Conservation (phyloP, 306 rosid genomes). For the Dryas alaskensis region DNA sequence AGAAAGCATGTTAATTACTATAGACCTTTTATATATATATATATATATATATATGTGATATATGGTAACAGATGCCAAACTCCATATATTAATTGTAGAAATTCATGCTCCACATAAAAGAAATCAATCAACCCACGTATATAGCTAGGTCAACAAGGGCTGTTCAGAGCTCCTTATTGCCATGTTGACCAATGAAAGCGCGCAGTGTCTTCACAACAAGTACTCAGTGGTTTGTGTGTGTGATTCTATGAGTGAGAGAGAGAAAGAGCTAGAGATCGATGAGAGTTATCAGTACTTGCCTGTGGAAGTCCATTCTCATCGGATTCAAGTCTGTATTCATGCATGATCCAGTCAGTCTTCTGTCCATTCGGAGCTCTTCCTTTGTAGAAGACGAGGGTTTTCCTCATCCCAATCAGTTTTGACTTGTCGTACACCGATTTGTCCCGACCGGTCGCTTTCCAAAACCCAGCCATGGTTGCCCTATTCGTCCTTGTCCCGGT, state of each 20-base stretch:
- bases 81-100: not conserved
- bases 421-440: constrained; percentile 74
- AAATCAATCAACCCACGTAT: constrained; percentile 2
- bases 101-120: not conserved
- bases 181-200: not conserved
- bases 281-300: constrained; percentile 39
- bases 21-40: not conserved
- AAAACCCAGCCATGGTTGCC: constrained; percentile 88
- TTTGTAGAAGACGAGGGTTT: constrained; percentile 89
- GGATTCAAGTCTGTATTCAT: constrained; percentile 83
- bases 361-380: constrained; percentile 97
- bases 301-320: constrained; percentile 82
- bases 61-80: not conserved
- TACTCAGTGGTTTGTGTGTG: not conserved
- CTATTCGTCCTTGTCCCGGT: constrained; percentile 94
- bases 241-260: not conserved
- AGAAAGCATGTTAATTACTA: not conserved
- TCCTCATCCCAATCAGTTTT: constrained; percentile 87
- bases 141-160: constrained; percentile 9
- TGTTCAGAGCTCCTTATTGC: not conserved
- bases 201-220: not conserved
- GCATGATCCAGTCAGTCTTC: constrained; percentile 95
- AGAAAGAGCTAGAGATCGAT: not conserved
- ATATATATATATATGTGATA: not conserved
- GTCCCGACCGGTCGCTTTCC: constrained; percentile 98